phyloP scores from a whole-genome alignment of 2,329 filamentous ascomycete genomes.

The Mycocentrospora acerina region DNA sequence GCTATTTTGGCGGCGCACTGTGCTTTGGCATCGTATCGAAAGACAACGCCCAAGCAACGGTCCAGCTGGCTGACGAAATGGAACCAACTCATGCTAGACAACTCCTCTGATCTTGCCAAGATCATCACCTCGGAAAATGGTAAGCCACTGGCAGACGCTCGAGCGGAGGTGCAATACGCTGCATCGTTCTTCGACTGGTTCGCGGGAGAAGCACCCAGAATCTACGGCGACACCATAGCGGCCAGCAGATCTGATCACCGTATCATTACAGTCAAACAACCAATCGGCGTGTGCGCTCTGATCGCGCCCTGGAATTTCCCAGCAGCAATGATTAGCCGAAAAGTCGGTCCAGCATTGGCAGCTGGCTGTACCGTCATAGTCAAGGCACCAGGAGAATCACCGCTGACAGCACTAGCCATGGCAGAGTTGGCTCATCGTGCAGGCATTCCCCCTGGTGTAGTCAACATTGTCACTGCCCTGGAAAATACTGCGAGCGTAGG shows the following conservation, averaged over 20 bases:
- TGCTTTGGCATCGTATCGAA: too few relatives aligned
- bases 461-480: slow-evolving; percentile 60
- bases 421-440: slow-evolving; percentile 21
- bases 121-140: too few relatives aligned
- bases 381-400: slow-evolving; percentile 35
- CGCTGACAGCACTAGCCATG: slow-evolving; percentile 8
- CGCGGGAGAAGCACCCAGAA: slow-evolving; percentile 23
- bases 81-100: too few relatives aligned
- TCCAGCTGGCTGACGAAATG: too few relatives aligned
- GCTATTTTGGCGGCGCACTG: too few relatives aligned
- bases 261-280: slow-evolving; percentile 29
- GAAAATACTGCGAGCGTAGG: too few relatives aligned
- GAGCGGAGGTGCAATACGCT: slow-evolving; percentile 24
- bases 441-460: slow-evolving; percentile 54
- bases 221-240: slow-evolving; percentile 66
- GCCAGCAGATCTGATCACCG: slow-evolving; percentile 38
- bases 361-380: slow-evolving; percentile 36
- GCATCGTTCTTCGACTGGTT: slow-evolving; percentile 29
- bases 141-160: slow-evolving; percentile 62
- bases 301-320: slow-evolving; percentile 34
- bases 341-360: slow-evolving; percentile 34
- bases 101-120: too few relatives aligned
- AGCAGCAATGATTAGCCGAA: slow-evolving; percentile 25
- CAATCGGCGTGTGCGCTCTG: slow-evolving; percentile 28
- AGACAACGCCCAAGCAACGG: too few relatives aligned